Conservation (phyloP, 1,139 yeast species). For the Barnettozyma hawaiiensis region DNA sequence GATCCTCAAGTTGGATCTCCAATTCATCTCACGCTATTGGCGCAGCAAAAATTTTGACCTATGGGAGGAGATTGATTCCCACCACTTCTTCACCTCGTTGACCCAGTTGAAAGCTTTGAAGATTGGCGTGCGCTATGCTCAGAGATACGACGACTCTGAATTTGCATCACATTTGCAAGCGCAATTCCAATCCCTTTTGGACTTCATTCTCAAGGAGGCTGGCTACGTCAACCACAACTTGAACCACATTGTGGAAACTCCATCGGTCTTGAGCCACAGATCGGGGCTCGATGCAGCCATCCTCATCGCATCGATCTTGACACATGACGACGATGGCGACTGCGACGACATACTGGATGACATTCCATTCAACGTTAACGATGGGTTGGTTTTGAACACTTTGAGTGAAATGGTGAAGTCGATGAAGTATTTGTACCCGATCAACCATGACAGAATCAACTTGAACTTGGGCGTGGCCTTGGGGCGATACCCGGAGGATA, state of each 20-base stretch:
- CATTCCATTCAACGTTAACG: slow-evolving; percentile 56
- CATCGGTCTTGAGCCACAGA: slow-evolving; percentile 44
- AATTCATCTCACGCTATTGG: slow-evolving; percentile 65
- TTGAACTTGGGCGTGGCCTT: slow-evolving; percentile 58
- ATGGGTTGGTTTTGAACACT: slow-evolving; percentile 52
- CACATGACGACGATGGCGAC: slow-evolving; percentile 61
- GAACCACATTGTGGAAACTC: slow-evolving; percentile 67
- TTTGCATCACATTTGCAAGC: slow-evolving; percentile 14
- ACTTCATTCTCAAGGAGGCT: slow-evolving; percentile 33
- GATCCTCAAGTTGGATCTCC: slow-evolving; percentile 65
- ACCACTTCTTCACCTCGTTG: slow-evolving; percentile 74
- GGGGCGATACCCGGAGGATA: slow-evolving; percentile 93
- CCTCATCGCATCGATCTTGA: slow-evolving; percentile 58
- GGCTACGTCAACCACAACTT: slow-evolving; percentile 41
- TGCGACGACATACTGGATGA: slow-evolving; percentile 36
- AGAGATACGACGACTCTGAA: slow-evolving; percentile 28
- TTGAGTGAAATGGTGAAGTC: slow-evolving; percentile 52
- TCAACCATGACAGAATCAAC: slow-evolving; percentile 49
- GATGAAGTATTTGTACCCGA: slow-evolving; percentile 70
- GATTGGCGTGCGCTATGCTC: slow-evolving; percentile 49
- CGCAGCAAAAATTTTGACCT: slow-evolving; percentile 64
- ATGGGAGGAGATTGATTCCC: slow-evolving; percentile 83
- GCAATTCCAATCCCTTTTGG: slow-evolving; percentile 18
- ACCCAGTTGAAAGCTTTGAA: slow-evolving; percentile 67
- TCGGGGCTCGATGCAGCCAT: slow-evolving; percentile 79